phyloP scores from a whole-genome alignment of 768 basidiomycete species.

The Lactifluus echinatus region DNA sequence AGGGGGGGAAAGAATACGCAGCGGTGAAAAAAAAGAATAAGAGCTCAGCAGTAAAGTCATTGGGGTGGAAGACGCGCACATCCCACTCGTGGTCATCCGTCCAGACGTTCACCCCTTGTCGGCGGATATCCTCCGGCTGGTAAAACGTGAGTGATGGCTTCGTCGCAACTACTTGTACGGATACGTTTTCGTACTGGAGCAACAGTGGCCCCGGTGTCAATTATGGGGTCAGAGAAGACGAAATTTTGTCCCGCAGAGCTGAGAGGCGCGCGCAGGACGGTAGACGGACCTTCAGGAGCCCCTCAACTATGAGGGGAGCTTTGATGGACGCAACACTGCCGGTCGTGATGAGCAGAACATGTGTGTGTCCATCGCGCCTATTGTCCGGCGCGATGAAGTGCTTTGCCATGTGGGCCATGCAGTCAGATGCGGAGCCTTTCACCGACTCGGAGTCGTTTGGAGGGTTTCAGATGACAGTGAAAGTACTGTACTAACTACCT shows the following conservation, averaged over 20 bases:
- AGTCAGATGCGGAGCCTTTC: too few species aligned
- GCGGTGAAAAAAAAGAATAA: constrained; percentile 2
- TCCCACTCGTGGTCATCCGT: constrained; percentile 89
- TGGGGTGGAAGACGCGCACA: constrained; percentile 37
- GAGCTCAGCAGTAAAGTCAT: too few species aligned
- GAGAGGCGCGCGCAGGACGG: background rate
- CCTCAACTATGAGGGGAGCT: constrained; percentile 77
- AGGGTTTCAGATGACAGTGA: too few species aligned
- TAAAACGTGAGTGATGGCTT: constrained; percentile 74
- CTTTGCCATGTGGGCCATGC: background rate
- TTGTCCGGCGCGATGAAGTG: constrained; percentile 16
- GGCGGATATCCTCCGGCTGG: constrained; percentile 41
- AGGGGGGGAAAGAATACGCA: background rate
- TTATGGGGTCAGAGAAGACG: background rate
- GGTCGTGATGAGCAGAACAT: constrained; percentile 79
- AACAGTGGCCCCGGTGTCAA: background rate
- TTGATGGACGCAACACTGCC: constrained; percentile 98
- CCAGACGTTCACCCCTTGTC: constrained; percentile 63
- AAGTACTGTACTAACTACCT: too few species aligned
- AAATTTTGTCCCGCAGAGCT: background rate
- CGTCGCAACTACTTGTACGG: constrained; percentile 78
- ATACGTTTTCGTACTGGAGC: constrained; percentile 60
- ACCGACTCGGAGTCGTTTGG: too few species aligned
- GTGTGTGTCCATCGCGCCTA: constrained; percentile 37
- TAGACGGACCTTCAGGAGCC: constrained; percentile 54